Evolutionary conservation across 1,284 basidiomycete genomes (phyloP), one percentile per base, ranked within the genome.

Genomic region (Sporisorium exsertum): DNA sequence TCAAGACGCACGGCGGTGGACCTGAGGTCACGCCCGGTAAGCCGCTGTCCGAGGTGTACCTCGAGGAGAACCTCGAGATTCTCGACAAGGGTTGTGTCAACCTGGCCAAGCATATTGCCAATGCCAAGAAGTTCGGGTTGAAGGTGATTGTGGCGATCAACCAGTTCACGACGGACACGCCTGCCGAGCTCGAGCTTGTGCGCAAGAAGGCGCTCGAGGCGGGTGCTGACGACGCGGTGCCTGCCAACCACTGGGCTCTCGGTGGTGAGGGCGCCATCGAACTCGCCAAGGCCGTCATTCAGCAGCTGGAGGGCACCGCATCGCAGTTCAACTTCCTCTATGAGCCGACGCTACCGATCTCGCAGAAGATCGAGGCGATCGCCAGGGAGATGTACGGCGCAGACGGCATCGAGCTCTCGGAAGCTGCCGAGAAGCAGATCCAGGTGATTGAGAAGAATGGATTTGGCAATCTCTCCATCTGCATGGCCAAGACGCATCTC

Each of bases 1-100:
- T 99, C 77, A 99, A 99, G 90, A 99, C 98, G 94, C 96, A 99
- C 86, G 96, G 96, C 58, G 96, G 96, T 68, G 97, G 94, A 77
- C 97, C 96, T 2, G 95, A 97, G 56, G 97, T 99, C 45, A 93
- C 94, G 4, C 96, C 97, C 32, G 97, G 96, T 65, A 98, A 97
- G 87, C 91, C 95, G 26, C 89, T 99, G 42, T 92, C 93, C 79
- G 93, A 94, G 52, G 95, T 94, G 47, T 99, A 99, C 87, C 92
- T 93, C 71, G 92, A 93, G 86, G 96, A 99, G 88, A 92, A 98
- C 86, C 89, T 98, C 58, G 92, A 92, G 72, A 93, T 92, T 18
- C 90, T 99, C 63, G 91, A 92, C 86, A 92, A 93, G 86, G 96
- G 96, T 47, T 96, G 93, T 88, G 91, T 92, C 87, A 99, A 99